Evolutionary conservation across 352 stramenopile genomes (phyloP), one percentile per base, ranked within the genome.

Genomic region (Phytophthora colocasiae): DNA sequence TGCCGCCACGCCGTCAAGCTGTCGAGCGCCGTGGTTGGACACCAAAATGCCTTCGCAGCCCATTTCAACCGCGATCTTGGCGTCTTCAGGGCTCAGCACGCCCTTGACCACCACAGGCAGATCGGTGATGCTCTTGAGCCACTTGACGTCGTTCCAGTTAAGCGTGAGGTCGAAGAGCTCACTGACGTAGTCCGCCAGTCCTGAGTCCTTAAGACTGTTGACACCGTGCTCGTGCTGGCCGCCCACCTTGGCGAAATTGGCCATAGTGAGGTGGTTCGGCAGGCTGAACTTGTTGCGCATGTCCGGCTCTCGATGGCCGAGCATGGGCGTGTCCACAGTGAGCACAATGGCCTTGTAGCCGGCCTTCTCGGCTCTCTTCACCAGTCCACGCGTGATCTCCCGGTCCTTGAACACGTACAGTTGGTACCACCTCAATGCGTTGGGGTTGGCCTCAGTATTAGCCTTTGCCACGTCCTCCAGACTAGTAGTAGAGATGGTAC

Each of bases 381-480:
- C 85, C 11, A 98, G 93, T 40, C 97, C 85, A 34, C 87, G 91
- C 8, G 97, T 97, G 41, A 98, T 84, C 59, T 98, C 83, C 32
- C 85, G 80, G 78, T 93, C 83, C 51, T 97, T 97, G 81, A 98
- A 98, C n/a, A 99, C 94, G 73, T 99, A 99, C 34, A 99, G 83
- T 67, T 99, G 96, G 71, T 96, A 98, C 66, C 97, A 97, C 57
- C 97, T 95, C 14, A 97, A 80, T 8, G 93, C 92, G 47, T 90
- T 53, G 6, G 79, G 74, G 51, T 89, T 91, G 7, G 81, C 88
- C 44, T 72, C 59, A n/a, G 67, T 76, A 40, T 85, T 90, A 5
- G 81, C 88, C 36, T 70, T 60, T 1, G 77, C 81, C 5, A 89
- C 81, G 11, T 88, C 77, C 63, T 92, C 69, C 7, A 77, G 54